Evolutionary conservation across 345 rosid species (phyloP).

Genomic region (Dovyalis caffra): DNA sequence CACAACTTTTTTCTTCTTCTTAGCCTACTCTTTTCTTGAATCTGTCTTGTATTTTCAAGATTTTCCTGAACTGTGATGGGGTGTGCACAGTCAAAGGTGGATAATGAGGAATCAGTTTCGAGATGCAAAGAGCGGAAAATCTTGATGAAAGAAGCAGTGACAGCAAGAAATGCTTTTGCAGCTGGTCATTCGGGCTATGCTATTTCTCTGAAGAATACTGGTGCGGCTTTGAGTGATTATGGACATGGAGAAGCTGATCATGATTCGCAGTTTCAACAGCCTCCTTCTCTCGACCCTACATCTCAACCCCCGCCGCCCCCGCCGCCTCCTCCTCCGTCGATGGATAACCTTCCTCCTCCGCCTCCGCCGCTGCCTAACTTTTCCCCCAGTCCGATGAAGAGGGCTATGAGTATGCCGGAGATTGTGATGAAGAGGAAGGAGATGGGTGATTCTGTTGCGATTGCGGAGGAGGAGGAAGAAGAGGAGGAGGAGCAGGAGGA

Average conservation of each 20-base stretch:
- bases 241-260: conserved; percentile 69
- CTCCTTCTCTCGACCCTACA: not conserved
- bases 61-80: conserved; percentile 51
- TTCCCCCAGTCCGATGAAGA: conserved; percentile 78
- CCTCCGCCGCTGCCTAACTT: conserved; percentile 81
- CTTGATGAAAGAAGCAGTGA: conserved; percentile 82
- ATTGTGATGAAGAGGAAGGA: conserved; percentile 21
- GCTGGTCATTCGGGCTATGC: conserved; percentile 77
- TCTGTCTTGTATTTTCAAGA: too few species aligned
- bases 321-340: conserved; percentile 39
- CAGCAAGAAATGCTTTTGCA: conserved; percentile 78
- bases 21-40: not conserved
- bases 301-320: conserved; percentile 31
- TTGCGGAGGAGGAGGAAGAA: conserved; percentile 42
- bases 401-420: conserved; percentile 67
- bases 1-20: not conserved
- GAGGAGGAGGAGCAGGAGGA: conserved; percentile 53
- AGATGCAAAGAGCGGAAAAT: conserved; percentile 76
- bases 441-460: conserved; percentile 37
- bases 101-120: conserved; percentile 79
- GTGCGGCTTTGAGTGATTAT: conserved; percentile 89
- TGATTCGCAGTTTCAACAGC: conserved; percentile 26
- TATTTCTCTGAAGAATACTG: conserved; percentile 69
- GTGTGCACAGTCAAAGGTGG: conserved; percentile 86
- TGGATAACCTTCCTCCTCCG: conserved; percentile 63